Percentiles rank a stretch among this genome's conserved stretches.
These are phyloP conservation scores for Pleurotus djamor DNA, from an alignment of 768 basidiomycete species.

Conservation along the genomic window DNA sequence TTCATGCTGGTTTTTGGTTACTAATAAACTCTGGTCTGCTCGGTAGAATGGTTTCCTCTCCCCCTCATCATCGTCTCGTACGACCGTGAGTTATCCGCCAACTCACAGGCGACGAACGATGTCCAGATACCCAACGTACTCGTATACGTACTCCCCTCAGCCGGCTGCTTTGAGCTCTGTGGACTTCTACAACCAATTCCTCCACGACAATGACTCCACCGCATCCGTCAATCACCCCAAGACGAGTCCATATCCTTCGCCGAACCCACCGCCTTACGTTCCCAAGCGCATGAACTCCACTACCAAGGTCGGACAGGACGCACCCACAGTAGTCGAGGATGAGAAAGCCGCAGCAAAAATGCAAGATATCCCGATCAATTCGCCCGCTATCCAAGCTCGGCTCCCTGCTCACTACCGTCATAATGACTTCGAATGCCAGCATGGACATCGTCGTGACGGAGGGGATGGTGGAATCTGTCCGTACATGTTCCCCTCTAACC, in stretches of 20 bases:
- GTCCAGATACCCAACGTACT: slow-evolving; percentile 3
- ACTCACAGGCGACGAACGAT: not conserved
- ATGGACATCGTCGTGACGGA: not conserved
- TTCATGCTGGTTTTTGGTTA: too few species aligned
- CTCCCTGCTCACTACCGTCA: slow-evolving; percentile 4
- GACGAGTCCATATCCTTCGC: slow-evolving; percentile 2
- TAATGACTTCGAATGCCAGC: slow-evolving; percentile 5
- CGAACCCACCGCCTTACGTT: not conserved
- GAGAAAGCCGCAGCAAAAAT: not conserved
- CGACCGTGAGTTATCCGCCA: not conserved
- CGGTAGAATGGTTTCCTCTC: not conserved
- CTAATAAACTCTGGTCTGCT: not conserved
- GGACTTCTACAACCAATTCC: slow-evolving; percentile 1
- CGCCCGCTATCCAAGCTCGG: not conserved
- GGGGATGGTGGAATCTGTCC: not conserved
- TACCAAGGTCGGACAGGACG: not conserved
- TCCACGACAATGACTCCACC: not conserved
- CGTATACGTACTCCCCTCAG: slow-evolving; percentile 1
- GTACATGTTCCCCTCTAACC: not conserved
- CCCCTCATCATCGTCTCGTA: not conserved
- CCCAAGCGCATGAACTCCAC: not conserved
- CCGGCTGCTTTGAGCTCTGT: not conserved
- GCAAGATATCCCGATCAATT: not conserved
- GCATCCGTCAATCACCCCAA: not conserved
- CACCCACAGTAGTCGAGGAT: not conserved